A percentile compares a stretch with the other conserved stretches of the same genome.
These are phyloP conservation scores for Barnettozyma hawaiiensis DNA, from an alignment of 1,139 yeast species.

Conservation along the genomic window DNA sequence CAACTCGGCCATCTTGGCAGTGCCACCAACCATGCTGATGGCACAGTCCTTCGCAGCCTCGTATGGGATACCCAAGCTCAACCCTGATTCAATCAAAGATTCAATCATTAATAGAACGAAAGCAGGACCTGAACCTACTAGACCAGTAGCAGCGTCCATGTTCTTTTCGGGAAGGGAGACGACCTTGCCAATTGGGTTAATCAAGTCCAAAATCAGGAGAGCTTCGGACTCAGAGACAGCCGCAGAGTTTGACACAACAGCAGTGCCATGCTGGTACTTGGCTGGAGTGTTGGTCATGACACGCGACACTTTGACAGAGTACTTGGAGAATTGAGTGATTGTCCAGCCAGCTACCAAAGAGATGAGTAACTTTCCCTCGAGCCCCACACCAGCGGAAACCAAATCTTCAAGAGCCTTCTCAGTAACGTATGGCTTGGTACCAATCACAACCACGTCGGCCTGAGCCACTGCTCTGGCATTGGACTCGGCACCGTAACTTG, in stretches of 20 bases:
- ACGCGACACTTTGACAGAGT: constrained; percentile 59
- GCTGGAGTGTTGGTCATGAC: constrained; percentile 99
- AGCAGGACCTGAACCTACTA: constrained; percentile 97
- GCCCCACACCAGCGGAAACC: constrained; percentile 24
- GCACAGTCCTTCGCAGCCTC: constrained; percentile 83
- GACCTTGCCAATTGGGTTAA: constrained; percentile 63
- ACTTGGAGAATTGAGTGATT: constrained; percentile 54
- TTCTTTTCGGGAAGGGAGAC: constrained; percentile 79
- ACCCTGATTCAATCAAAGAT: constrained; percentile 90
- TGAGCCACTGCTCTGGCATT: constrained; percentile 54
- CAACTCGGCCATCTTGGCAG: constrained; percentile 82
- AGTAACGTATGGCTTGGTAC: constrained; percentile 81
- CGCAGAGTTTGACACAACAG: constrained; percentile 69
- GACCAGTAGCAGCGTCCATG: constrained; percentile 94
- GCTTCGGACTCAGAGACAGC: constrained; percentile 44
- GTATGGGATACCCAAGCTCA: constrained; percentile 89
- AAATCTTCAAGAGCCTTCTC: constrained; percentile 47
- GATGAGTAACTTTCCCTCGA: constrained; percentile 58
- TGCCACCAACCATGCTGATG: constrained; percentile 93
- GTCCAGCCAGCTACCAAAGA: constrained; percentile 93
- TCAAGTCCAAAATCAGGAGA: constrained; percentile 50
- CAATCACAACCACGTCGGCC: constrained; percentile 71
- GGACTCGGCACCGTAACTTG: constrained; percentile 43
- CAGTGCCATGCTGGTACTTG: constrained; percentile 87
- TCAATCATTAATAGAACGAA: constrained; percentile 87